Conservation (phyloP, 1,284 basidiomycete genomes). For the Cystobasidium pallidum region DNA sequence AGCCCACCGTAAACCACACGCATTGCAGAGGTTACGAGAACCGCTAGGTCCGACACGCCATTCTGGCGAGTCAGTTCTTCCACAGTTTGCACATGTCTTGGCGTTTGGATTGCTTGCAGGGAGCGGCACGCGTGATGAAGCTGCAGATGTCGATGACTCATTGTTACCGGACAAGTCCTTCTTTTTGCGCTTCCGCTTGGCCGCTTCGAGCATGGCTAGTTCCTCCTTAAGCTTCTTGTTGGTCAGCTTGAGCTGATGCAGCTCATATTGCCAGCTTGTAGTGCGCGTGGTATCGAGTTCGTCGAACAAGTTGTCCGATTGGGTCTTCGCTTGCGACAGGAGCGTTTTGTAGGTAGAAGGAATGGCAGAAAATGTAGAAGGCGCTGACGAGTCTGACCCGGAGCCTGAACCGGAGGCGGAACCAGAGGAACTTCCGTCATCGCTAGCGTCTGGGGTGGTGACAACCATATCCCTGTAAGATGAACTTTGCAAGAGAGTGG, state of each 20-base stretch:
- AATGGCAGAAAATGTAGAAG: constrained; percentile 50
- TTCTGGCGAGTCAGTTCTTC: constrained; percentile 50
- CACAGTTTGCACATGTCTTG: constrained; percentile 51
- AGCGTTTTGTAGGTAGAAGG: constrained; percentile 52
- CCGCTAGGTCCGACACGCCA: constrained; percentile 47
- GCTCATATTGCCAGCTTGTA: constrained; percentile 88
- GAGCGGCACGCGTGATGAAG: constrained; percentile 4
- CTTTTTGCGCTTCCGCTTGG: constrained; percentile 48
- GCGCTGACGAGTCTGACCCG: constrained; percentile 40
- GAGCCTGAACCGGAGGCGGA: constrained; percentile 21
- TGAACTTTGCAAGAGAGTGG: constrained; percentile 1
- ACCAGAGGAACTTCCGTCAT: constrained; percentile 10
- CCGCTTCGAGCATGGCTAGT: constrained; percentile 58
- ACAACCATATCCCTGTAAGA: constrained; percentile 36
- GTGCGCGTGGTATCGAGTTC: constrained; percentile 69
- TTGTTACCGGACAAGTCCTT: constrained; percentile 12
- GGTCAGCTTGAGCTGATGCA: constrained; percentile 76
- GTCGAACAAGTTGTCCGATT: constrained; percentile 66
- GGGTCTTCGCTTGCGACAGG: constrained; percentile 39
- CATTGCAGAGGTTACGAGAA: constrained; percentile 51
- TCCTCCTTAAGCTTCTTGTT: constrained; percentile 75
- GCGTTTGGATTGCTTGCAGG: background rate
- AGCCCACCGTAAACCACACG: constrained; percentile 47
- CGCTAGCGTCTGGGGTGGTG: constrained; percentile 29
- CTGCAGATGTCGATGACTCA: constrained; percentile 33